These are phyloP conservation scores for Patellaria atrata DNA, from an alignment of 495 filamentous ascomycete species.

Conservation along the genomic window DNA sequence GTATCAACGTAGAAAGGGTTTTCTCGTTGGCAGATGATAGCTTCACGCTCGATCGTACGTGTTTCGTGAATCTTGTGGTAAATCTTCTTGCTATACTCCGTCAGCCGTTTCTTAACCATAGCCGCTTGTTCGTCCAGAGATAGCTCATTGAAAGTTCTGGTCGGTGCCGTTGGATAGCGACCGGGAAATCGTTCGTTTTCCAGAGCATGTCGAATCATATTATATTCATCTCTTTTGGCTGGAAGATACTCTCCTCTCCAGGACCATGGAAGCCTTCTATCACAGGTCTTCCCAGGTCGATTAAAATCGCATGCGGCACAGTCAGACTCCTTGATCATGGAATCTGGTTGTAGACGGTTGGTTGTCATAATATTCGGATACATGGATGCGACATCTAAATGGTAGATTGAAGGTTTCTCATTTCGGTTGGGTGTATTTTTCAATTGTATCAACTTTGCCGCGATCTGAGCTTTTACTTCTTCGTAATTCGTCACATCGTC, in stretches of 20 bases:
- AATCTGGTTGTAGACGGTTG: conserved; percentile 92
- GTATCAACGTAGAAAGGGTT: conserved; percentile 99
- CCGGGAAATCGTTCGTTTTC: conserved; percentile 85
- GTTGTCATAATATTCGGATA: conserved; percentile 99
- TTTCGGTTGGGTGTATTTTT: conserved; percentile 66
- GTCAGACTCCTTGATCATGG: conserved; percentile 90
- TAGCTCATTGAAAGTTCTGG: conserved; percentile 68
- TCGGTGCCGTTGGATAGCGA: conserved; percentile 49
- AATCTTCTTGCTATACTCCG: conserved; percentile 93
- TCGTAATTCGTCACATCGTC: conserved; percentile 88
- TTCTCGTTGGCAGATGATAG: conserved; percentile 95
- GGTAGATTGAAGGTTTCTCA: conserved; percentile 88
- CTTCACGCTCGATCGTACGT: conserved; percentile 83
- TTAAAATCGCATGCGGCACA: conserved; percentile 99
- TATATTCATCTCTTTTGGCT: conserved; percentile 93
- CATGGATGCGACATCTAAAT: conserved; percentile 98
- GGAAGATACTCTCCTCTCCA: conserved; percentile 98
- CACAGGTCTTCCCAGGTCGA: conserved; percentile 90
- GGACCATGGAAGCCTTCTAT: conserved; percentile 87
- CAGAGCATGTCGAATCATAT: conserved; percentile 92
- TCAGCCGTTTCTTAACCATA: conserved; percentile 72
- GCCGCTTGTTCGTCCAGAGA: conserved; percentile 67
- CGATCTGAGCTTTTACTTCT: conserved; percentile 77
- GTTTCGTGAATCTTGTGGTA: conserved; percentile 98
- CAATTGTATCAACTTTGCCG: conserved; percentile 52